Conservation (phyloP, 306 rosid species). For the Quercus aquifolioides region DNA sequence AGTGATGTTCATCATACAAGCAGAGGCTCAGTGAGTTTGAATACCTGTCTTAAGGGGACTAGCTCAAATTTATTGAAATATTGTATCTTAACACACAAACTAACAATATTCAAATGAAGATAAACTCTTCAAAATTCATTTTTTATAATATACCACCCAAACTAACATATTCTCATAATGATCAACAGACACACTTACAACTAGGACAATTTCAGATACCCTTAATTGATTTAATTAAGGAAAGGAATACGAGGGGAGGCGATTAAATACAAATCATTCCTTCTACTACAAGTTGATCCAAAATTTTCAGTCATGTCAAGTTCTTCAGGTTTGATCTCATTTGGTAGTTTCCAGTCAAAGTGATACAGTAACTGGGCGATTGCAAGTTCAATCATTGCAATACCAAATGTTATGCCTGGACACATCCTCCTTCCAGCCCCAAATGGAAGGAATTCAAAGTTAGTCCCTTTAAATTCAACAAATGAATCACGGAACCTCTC, state of each 20-base stretch:
- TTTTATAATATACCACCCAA: no score
- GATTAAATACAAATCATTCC: conserved; percentile 12
- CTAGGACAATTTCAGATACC: no score
- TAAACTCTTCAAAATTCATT: no score
- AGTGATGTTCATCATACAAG: no score
- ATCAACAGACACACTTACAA: no score
- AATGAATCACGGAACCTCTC: conserved; percentile 23
- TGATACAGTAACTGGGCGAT: conserved; percentile 7
- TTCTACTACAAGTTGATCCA: neutral
- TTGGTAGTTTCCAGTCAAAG: conserved; percentile 32
- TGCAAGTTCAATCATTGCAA: conserved; percentile 14
- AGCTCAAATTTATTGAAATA: no score
- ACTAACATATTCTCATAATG: no score
- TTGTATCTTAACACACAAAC: no score
- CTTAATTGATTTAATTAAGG: neutral
- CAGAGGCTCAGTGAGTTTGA: no score
- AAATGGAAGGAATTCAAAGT: conserved; percentile 28
- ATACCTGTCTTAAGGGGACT: no score
- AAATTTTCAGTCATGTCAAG: conserved; percentile 25
- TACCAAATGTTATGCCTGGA: conserved; percentile 27
- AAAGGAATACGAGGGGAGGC: neutral
- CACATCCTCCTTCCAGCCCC: conserved; percentile 36
- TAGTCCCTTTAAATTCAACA: conserved; percentile 18
- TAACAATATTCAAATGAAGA: no score
- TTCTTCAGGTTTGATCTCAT: conserved; percentile 23